Base-by-base conservation (phyloP, 2,329 filamentous ascomycete species). In the Phyllosticta citribraziliensis region DNA sequence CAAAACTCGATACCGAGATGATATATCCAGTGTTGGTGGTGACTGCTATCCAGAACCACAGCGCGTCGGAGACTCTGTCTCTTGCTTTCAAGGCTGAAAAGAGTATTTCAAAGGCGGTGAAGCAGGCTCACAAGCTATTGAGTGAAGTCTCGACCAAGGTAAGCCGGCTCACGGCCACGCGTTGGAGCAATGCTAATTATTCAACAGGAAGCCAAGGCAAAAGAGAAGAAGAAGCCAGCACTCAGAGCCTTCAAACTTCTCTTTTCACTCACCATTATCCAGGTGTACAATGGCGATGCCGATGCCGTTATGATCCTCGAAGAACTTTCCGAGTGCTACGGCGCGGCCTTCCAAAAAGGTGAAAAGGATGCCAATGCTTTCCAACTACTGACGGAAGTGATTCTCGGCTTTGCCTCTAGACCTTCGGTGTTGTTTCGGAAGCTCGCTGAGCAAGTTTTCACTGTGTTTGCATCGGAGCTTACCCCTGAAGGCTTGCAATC, bases 391-490 rank as follows among this genome's bases (percentile, higher is more conserved):
- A 85, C 97, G 2, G 94, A 97, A 69, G 88, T 97, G 57, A 75
- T 99, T 8, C 79, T 97, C n/a, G 89, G 90, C 58, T 91, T 97
- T 76, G 84, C 95, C 2, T 89, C 91, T 0, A 90, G 91, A 64
- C 89, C 88, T 3, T 96, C 92, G 1, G 84, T 87, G 10, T 79
- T 97, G 57, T 89, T 96, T 78, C 85, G 91, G 30, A 90, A 92
- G 67, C 87, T 95, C 58, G 90, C 91, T 5, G 87, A 93, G 70
- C 88, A 94, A 68, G 91, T 96, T 0, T 97, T 97, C 70, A 83
- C 87, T 24, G 85, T 87, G 1, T 96, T 96, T 71, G 88, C 89
- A 2, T 76, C 83, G 14, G 84, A 89, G 60, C 82, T 97, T 63
- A 91, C 88, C 0, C 78, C 81, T 5, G 84, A 88, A 61, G 89